These are phyloP conservation scores for Vitis rotundifolia DNA, from an alignment of 164 flowering plant species.

Conservation along the genomic window DNA sequence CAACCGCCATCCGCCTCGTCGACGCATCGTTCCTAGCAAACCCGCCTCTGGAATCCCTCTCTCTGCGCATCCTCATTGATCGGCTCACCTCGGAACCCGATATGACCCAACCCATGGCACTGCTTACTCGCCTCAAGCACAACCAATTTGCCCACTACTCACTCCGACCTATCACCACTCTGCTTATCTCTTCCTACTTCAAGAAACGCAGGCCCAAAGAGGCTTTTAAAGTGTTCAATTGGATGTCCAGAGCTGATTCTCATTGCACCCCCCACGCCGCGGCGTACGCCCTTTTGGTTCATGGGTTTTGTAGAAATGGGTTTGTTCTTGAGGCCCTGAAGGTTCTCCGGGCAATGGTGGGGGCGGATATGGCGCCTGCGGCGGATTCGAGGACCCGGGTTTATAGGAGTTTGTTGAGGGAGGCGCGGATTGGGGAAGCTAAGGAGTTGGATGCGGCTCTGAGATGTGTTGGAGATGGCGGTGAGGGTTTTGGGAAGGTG, in stretches of 20 bases:
- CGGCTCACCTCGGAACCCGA: slow-evolving; percentile 42
- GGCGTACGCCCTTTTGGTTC: slow-evolving; percentile 23
- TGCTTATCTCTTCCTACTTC: slow-evolving; percentile 32
- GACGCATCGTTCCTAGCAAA: slow-evolving; percentile 34
- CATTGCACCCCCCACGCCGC: slow-evolving; percentile 15
- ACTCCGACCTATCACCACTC: slow-evolving; percentile 21
- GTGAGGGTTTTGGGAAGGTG: slow-evolving; percentile 9
- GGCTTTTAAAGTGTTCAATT: slow-evolving; percentile 40
- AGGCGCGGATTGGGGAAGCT: slow-evolving; percentile 47
- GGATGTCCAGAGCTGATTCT: slow-evolving; percentile 39
- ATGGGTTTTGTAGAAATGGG: slow-evolving; percentile 34
- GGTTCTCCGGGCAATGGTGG: slow-evolving; percentile 38
- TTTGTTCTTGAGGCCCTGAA: slow-evolving; percentile 32
- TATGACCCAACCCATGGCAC: slow-evolving; percentile 36
- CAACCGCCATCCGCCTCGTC: slow-evolving; percentile 36
- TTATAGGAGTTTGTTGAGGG: slow-evolving; percentile 43
- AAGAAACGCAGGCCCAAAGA: slow-evolving; percentile 24
- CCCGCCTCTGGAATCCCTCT: slow-evolving; percentile 34
- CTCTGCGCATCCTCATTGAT: slow-evolving; percentile 35
- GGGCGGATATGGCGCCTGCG: slow-evolving; percentile 15
- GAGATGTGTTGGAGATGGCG: slow-evolving; percentile 12
- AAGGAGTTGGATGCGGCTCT: slow-evolving; percentile 31
- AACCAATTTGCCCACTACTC: slow-evolving; percentile 18
- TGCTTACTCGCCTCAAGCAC: slow-evolving; percentile 40
- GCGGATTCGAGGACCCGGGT: slow-evolving; percentile 23